These are phyloP conservation scores for Termitomyces sp. DNA, from an alignment of 1,284 basidiomycete species.

Conservation along the genomic window DNA sequence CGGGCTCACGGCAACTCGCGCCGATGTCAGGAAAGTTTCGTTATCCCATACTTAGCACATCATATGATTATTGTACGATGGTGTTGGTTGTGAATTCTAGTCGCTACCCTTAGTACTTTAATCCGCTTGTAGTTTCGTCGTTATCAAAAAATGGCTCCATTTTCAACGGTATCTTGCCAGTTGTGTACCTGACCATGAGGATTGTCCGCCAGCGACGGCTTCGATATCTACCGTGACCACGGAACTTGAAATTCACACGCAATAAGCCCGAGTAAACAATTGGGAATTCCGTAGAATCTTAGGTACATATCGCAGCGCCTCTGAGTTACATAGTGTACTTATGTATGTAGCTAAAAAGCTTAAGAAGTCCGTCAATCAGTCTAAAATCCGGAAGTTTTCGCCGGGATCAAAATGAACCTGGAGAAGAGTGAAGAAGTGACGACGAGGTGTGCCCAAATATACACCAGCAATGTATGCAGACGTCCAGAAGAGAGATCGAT, in stretches of 20 bases:
- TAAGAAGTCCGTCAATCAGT: background rate
- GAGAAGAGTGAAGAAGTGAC: background rate
- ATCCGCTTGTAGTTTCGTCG: background rate
- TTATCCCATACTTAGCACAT: background rate
- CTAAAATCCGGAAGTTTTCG: background rate
- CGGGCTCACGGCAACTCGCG: background rate
- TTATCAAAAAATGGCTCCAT: background rate
- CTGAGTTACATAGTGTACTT: background rate
- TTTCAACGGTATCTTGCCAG: background rate
- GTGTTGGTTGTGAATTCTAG: too few species aligned
- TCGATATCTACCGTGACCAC: background rate
- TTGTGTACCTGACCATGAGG: constrained; percentile 10
- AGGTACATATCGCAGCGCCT: background rate
- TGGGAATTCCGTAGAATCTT: background rate
- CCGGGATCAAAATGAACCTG: background rate
- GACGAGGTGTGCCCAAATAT: background rate
- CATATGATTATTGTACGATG: too few species aligned
- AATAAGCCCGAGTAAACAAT: too few species aligned
- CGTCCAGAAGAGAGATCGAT: background rate
- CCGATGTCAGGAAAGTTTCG: background rate
- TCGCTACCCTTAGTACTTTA: background rate
- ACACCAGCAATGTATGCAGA: background rate
- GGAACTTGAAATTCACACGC: background rate
- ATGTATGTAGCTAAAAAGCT: background rate
- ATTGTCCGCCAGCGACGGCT: background rate